A percentile compares a stretch with the other conserved stretches of the same genome.
phyloP scores from a whole-genome alignment of 192 early-diverging fungal genomes.

The Pilaira anomala region DNA sequence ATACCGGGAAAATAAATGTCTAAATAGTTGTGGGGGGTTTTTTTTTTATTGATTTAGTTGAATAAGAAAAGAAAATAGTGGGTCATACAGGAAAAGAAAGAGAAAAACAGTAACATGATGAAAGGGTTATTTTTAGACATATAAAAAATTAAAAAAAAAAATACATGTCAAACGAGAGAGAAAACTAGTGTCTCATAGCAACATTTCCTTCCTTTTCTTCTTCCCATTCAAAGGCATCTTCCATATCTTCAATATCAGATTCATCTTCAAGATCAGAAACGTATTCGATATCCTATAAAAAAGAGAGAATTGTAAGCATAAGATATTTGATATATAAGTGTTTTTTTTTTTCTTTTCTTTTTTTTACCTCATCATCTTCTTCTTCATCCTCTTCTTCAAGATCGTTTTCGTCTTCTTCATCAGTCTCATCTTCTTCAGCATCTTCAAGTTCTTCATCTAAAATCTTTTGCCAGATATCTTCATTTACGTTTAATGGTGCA shows the following conservation, averaged over 20 bases:
- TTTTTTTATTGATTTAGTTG: too few species aligned
- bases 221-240: constrained; percentile 28
- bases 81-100: too few species aligned
- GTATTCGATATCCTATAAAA: constrained; percentile 50
- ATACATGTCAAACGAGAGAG: neutral
- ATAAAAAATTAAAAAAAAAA: too few species aligned
- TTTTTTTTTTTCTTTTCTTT: too few species aligned
- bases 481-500: constrained; percentile 91
- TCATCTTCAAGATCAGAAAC: constrained; percentile 61
- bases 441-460: constrained; percentile 73
- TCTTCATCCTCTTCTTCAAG: constrained; percentile 49
- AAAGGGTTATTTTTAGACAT: too few species aligned
- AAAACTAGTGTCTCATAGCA: constrained; percentile 5
- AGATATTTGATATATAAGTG: constrained; percentile 1
- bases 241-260: constrained; percentile 49
- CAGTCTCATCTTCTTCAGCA: constrained; percentile 66
- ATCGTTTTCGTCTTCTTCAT: constrained; percentile 70
- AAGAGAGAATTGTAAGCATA: constrained; percentile 35
- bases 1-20: too few species aligned
- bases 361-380: constrained; percentile 49
- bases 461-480: constrained; percentile 85
- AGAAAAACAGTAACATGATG: too few species aligned
- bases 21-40: too few species aligned
- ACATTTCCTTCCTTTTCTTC: constrained; percentile 54
- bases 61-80: too few species aligned